These are phyloP conservation scores for Coriaria nepalensis DNA, from an alignment of 306 rosid genomes.

Conservation along the genomic window DNA sequence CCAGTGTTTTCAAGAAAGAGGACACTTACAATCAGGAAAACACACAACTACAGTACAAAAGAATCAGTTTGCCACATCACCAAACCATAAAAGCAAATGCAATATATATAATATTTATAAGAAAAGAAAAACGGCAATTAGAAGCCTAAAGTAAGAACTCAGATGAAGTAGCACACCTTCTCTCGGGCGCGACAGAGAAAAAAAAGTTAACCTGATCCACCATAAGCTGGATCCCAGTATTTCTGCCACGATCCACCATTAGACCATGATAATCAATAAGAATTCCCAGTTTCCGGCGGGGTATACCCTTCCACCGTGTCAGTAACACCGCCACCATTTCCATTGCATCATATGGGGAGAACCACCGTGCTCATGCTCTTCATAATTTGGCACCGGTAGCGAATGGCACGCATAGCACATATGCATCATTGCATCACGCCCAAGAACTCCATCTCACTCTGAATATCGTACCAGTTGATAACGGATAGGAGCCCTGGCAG, in stretches of 20 bases:
- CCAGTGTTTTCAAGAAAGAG: too few relatives aligned
- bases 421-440: conserved; percentile 34
- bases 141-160: conserved; percentile 1
- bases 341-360: conserved; percentile 49
- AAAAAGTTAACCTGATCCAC: conserved; percentile 69
- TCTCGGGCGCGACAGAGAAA: conserved; percentile 52
- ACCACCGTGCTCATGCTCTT: conserved; percentile 44
- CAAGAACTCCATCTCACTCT: conserved; percentile 30
- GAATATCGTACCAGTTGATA: too few relatives aligned
- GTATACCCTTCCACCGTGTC: conserved; percentile 37
- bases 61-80: not conserved
- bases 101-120: conserved; percentile 1
- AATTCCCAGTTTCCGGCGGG: conserved; percentile 36
- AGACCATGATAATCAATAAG: conserved; percentile 24
- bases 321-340: conserved; percentile 29
- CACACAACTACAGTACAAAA: too few relatives aligned
- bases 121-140: not conserved
- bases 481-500: too few relatives aligned
- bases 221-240: conserved; percentile 51
- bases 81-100: conserved; percentile 8
- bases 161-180: conserved; percentile 35
- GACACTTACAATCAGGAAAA: too few relatives aligned
- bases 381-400: conserved; percentile 34
- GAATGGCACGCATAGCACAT: conserved; percentile 36
- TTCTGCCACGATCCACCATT: conserved; percentile 30